These are phyloP conservation scores for Diospyros kaki DNA, from an alignment of 148 eudicot genomes.

Conservation along the genomic window DNA sequence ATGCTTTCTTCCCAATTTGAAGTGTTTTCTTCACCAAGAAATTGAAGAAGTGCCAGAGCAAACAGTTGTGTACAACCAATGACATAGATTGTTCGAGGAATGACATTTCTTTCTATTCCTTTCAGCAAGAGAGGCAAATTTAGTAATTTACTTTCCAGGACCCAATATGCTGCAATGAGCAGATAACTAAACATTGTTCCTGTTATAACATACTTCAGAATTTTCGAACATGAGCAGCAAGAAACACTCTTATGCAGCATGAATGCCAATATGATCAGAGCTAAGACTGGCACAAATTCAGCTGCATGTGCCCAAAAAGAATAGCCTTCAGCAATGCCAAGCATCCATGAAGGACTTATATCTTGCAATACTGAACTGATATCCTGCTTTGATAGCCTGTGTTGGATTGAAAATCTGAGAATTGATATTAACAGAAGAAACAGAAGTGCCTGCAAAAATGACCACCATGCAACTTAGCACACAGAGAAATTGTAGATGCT, in stretches of 20 bases:
- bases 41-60: slow-evolving; percentile 39
- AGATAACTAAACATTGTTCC: slow-evolving; percentile 60
- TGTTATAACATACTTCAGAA: slow-evolving; percentile 42
- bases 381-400: slow-evolving; percentile 76
- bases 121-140: slow-evolving; percentile 25
- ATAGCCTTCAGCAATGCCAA: slow-evolving; percentile 41
- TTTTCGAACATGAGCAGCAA: slow-evolving; percentile 23
- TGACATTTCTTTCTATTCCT: slow-evolving; percentile 33
- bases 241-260: slow-evolving; percentile 37
- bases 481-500: neutral
- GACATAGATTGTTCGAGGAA: slow-evolving; percentile 69
- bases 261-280: slow-evolving; percentile 50
- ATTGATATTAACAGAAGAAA: slow-evolving; percentile 48
- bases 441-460: slow-evolving; percentile 53
- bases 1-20: slow-evolving; percentile 41
- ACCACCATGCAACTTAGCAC: slow-evolving; percentile 10
- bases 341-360: slow-evolving; percentile 35
- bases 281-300: slow-evolving; percentile 44
- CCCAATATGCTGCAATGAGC: slow-evolving; percentile 65
- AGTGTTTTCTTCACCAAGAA: slow-evolving; percentile 27
- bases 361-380: slow-evolving; percentile 35
- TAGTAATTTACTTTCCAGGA: slow-evolving; percentile 51
- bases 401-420: slow-evolving; percentile 64
- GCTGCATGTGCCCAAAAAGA: slow-evolving; percentile 40
- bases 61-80: slow-evolving; percentile 59